Percentiles rank a stretch among this genome's conserved stretches.
These are phyloP conservation scores for Leccinum ochraceum DNA, from an alignment of 768 basidiomycete species.

Conservation along the genomic window DNA sequence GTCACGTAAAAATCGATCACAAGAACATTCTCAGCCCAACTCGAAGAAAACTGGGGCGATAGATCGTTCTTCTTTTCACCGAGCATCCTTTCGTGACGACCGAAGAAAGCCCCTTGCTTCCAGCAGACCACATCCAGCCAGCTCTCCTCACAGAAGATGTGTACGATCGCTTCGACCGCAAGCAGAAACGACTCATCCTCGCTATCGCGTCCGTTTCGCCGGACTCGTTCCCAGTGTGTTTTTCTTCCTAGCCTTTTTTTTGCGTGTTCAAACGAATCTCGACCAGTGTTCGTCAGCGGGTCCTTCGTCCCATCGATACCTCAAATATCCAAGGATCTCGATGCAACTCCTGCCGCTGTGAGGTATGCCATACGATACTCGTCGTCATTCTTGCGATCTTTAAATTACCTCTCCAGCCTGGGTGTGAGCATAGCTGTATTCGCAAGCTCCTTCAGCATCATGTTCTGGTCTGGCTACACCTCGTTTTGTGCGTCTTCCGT, in stretches of 20 bases:
- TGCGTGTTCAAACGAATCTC: background rate
- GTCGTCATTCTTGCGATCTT: background rate
- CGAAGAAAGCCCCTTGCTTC: conserved; percentile 32
- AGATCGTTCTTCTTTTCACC: background rate
- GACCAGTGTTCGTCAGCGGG: conserved; percentile 63
- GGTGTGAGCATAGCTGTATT: conserved; percentile 54
- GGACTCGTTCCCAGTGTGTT: conserved; percentile 63
- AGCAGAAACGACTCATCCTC: conserved; percentile 55
- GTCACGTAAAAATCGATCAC: background rate
- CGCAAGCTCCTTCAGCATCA: conserved; percentile 41
- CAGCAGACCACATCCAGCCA: conserved; percentile 4
- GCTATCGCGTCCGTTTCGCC: conserved; percentile 57
- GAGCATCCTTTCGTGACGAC: conserved; percentile 17
- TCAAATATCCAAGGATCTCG: conserved; percentile 65
- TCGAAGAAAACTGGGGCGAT: background rate
- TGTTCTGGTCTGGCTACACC: conserved; percentile 54
- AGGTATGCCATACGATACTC: conserved; percentile 40
- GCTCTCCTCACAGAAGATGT: conserved; percentile 32
- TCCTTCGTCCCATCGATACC: conserved; percentile 77
- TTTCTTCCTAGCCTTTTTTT: background rate
- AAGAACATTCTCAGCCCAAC: background rate
- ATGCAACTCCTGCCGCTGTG: conserved; percentile 55
- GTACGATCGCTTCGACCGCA: conserved; percentile 58
- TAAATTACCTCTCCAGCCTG: conserved; percentile 31
- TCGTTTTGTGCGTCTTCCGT: conserved; percentile 40